Evolutionary conservation across 768 basidiomycete species (phyloP).

Genomic region (Lactarius trivialis): DNA sequence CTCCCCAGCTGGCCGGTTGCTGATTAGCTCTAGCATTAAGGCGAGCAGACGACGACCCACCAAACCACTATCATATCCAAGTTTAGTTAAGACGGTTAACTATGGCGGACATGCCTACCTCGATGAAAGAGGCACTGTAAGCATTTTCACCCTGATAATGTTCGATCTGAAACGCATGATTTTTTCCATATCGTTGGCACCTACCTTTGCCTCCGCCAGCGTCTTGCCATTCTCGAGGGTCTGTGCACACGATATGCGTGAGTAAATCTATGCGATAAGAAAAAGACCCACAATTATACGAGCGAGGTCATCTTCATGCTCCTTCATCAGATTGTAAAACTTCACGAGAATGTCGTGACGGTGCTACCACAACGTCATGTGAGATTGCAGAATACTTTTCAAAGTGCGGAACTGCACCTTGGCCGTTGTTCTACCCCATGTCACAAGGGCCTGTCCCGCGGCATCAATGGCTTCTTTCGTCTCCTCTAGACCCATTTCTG

Average conservation of each 20-base stretch:
- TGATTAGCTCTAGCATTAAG: constrained; percentile 1
- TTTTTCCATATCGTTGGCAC: not conserved
- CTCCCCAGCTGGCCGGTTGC: constrained; percentile 64
- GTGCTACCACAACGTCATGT: constrained; percentile 37
- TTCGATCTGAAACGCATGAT: not conserved
- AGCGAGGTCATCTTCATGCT: constrained; percentile 81
- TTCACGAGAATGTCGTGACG: constrained; percentile 82
- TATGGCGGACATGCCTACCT: constrained; percentile 42
- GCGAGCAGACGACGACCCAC: constrained; percentile 36
- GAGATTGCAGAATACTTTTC: not conserved
- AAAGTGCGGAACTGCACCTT: constrained; percentile 44
- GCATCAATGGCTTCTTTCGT: constrained; percentile 80
- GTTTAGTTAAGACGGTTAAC: constrained; percentile 18
- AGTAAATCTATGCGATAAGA: not conserved
- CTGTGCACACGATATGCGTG: constrained; percentile 32
- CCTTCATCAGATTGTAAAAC: constrained; percentile 69
- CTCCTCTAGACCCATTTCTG: constrained; percentile 84
- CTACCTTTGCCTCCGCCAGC: constrained; percentile 72
- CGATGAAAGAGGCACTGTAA: constrained; percentile 82
- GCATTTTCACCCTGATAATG: constrained; percentile 60
- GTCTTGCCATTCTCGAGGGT: constrained; percentile 96
- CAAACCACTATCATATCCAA: constrained; percentile 60
- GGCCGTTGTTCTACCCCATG: constrained; percentile 83
- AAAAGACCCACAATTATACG: constrained; percentile 59
- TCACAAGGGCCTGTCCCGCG: constrained; percentile 71